These are phyloP conservation scores for Sindora glabra DNA, from an alignment of 306 rosid genomes.

Conservation along the genomic window DNA sequence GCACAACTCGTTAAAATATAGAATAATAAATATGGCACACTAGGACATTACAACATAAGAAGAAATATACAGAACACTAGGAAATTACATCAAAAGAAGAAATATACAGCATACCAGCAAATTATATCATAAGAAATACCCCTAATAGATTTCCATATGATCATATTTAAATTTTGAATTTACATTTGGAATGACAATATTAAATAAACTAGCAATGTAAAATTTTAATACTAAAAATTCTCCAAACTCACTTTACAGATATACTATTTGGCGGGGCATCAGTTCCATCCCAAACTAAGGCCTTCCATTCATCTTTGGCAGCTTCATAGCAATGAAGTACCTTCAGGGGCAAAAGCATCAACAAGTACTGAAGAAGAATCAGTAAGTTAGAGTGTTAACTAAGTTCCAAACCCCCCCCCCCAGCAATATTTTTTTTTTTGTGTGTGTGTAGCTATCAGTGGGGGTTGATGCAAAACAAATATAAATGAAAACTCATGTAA, in stretches of 20 bases:
- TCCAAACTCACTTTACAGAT: constrained; percentile 35
- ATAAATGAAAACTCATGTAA: background rate
- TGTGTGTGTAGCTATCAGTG: too few relatives aligned
- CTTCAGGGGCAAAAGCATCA: constrained; percentile 29
- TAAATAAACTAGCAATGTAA: background rate
- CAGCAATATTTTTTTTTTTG: too few relatives aligned
- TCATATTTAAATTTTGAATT: background rate
- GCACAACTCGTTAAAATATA: too few relatives aligned
- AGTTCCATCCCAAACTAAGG: constrained; percentile 79
- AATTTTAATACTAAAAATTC: background rate
- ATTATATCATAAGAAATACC: background rate
- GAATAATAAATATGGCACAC: background rate
- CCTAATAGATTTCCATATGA: background rate
- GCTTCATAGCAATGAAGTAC: constrained; percentile 40
- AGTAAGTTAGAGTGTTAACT: background rate
- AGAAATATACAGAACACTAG: too few relatives aligned
- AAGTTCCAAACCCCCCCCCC: too few relatives aligned
- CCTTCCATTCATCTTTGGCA: constrained; percentile 29
- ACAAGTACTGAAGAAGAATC: constrained; percentile 2
- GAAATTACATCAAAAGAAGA: background rate
- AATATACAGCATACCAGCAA: too few relatives aligned
- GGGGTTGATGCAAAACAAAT: too few relatives aligned
- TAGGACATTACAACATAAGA: background rate
- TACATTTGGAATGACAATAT: background rate
- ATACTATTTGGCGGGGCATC: constrained; percentile 44